A percentile compares a stretch with the other conserved stretches of the same genome.
phyloP scores from a whole-genome alignment of 805 yeast genomes.

The Saitoella complicata region DNA sequence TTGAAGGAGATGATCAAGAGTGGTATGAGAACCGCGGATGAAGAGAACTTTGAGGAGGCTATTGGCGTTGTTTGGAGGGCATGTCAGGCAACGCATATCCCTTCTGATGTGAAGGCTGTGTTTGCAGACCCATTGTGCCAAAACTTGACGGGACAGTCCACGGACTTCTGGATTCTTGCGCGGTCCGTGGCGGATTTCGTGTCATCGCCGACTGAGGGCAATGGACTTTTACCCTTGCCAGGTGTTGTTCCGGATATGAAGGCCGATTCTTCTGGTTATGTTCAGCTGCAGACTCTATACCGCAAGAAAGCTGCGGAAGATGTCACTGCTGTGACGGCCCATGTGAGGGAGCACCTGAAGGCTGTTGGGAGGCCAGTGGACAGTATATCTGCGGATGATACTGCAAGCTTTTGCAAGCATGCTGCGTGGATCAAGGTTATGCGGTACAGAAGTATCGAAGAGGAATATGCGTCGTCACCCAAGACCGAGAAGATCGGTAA shows the following conservation, averaged over 20 bases:
- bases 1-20: constrained; percentile 24
- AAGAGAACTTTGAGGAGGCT: constrained; percentile 40
- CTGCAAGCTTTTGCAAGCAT: constrained; percentile 45
- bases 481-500: constrained; percentile 1
- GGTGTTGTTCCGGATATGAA: constrained; percentile 84
- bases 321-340: constrained; percentile 23
- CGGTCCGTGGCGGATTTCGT: constrained; percentile 40
- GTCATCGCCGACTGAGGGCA: constrained; percentile 15
- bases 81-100: constrained; percentile 20
- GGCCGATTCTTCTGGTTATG: constrained; percentile 48
- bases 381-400: constrained; percentile 23
- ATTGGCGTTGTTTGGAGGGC: constrained; percentile 29
- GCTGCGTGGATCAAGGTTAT: constrained; percentile 36
- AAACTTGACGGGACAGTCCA: constrained; percentile 5
- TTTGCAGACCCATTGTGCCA: constrained; percentile 9
- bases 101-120: constrained; percentile 8
- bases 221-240: constrained; percentile 39
- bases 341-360: constrained; percentile 19
- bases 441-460: constrained; percentile 24
- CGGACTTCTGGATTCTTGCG: constrained; percentile 46
- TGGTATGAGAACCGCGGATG: constrained; percentile 25
- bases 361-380: constrained; percentile 19
- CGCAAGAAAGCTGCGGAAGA: constrained; percentile 39
- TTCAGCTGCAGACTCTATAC: constrained; percentile 43
- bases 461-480: constrained; percentile 7